Conservation (phyloP, 805 yeast species). For the Dipodascus geniculatus region DNA sequence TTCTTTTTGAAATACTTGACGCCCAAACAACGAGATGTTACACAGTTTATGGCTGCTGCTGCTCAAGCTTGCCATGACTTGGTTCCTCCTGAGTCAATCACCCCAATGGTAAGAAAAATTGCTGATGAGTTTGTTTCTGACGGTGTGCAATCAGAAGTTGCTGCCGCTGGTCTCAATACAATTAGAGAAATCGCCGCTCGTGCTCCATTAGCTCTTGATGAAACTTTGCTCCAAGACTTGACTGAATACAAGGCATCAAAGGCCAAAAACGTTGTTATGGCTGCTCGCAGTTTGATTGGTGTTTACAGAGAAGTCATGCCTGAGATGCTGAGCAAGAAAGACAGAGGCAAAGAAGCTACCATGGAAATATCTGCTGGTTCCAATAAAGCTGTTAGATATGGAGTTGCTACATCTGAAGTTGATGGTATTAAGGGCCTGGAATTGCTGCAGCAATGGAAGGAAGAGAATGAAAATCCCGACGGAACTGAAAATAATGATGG, state of each 20-base stretch:
- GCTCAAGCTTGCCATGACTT: slow-evolving; percentile 96
- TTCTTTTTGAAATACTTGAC: slow-evolving; percentile 81
- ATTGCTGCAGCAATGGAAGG: slow-evolving; percentile 77
- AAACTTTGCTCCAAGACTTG: slow-evolving; percentile 77
- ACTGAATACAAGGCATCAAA: slow-evolving; percentile 87
- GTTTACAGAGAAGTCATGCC: slow-evolving; percentile 94
- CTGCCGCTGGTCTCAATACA: slow-evolving; percentile 94
- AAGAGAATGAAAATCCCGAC: slow-evolving; percentile 41
- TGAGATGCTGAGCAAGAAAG: slow-evolving; percentile 80
- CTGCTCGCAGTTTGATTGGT: slow-evolving; percentile 78
- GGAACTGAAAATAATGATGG: slow-evolving; percentile 50
- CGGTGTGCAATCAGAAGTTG: slow-evolving; percentile 97
- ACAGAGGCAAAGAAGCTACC: slow-evolving; percentile 86
- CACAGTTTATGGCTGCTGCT: slow-evolving; percentile 91
- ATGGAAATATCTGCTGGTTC: slow-evolving; percentile 63
- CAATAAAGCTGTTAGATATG: slow-evolving; percentile 36
- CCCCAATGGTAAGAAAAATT: slow-evolving; percentile 72
- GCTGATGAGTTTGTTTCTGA: slow-evolving; percentile 97
- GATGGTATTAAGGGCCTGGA: slow-evolving; percentile 88
- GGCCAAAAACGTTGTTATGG: slow-evolving; percentile 87
- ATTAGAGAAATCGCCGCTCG: slow-evolving; percentile 87
- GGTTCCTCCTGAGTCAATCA: slow-evolving; percentile 89
- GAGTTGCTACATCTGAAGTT: slow-evolving; percentile 53
- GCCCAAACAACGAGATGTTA: slow-evolving; percentile 89
- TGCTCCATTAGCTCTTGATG: slow-evolving; percentile 90